A percentile compares a stretch with the other conserved stretches of the same genome.
Evolutionary conservation across 139 green algal genomes (phyloP).

Genomic region (Chlamydomonas asymmetrica): DNA sequence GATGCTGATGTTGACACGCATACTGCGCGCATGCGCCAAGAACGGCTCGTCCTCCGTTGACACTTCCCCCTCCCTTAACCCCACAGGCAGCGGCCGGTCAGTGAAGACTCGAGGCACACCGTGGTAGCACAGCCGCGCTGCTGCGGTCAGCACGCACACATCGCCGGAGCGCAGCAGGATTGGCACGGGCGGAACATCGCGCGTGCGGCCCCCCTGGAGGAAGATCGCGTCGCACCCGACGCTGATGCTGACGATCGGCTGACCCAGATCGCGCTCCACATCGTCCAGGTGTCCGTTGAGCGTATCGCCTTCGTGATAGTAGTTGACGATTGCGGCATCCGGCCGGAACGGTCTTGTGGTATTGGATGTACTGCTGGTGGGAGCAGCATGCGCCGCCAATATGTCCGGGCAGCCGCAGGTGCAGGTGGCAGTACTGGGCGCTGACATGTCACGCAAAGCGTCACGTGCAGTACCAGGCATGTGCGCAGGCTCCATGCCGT

Average conservation of each 20-base stretch:
- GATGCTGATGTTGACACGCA: slow-evolving; percentile 61
- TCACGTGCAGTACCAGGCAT: too few species aligned
- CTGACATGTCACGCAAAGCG: too few species aligned
- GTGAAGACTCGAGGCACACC: slow-evolving; percentile 24
- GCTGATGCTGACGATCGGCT: slow-evolving; percentile 86
- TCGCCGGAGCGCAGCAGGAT: slow-evolving; percentile 84
- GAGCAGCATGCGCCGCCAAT: too few species aligned
- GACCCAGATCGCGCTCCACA: slow-evolving; percentile 72
- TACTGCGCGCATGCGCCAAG: slow-evolving; percentile 34
- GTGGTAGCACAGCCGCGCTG: slow-evolving; percentile 75
- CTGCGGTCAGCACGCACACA: slow-evolving; percentile 73
- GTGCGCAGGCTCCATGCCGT: too few species aligned
- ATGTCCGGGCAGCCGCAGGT: too few species aligned
- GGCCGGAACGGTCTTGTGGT: slow-evolving; percentile 61
- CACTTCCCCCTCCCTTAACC: background rate
- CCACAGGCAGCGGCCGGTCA: background rate
- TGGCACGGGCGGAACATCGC: slow-evolving; percentile 59
- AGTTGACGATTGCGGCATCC: slow-evolving; percentile 91
- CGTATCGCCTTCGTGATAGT: slow-evolving; percentile 78
- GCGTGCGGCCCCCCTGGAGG: slow-evolving; percentile 73
- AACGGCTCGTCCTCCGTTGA: slow-evolving; percentile 6
- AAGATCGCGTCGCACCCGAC: slow-evolving; percentile 87
- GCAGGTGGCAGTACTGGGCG: too few species aligned
- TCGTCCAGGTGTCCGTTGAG: slow-evolving; percentile 88
- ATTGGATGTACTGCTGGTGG: too few species aligned